phyloP scores from a whole-genome alignment of 495 filamentous ascomycete genomes.

The Pyrenopolyporus hunteri region DNA sequence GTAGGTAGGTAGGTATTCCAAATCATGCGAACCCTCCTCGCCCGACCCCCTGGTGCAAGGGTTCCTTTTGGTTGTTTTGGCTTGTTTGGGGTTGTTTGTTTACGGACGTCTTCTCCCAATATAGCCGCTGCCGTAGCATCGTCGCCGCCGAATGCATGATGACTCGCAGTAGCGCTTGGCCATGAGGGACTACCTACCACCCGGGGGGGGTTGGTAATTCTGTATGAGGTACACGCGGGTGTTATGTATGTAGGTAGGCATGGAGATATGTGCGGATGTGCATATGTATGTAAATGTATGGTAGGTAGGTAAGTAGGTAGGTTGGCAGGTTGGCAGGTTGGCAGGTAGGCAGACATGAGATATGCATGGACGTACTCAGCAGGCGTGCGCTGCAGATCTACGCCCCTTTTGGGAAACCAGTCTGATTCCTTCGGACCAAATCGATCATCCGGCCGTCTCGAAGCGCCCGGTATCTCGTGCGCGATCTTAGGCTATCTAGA shows the following conservation, averaged over 20 bases:
- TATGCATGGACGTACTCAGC: conserved; percentile 10
- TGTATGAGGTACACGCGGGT: too few relatives aligned
- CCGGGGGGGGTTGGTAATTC: too few relatives aligned
- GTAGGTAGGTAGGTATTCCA: conserved; percentile 16
- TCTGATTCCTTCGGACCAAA: conserved; percentile 27
- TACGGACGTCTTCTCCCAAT: conserved; percentile 14
- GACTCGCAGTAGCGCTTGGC: conserved; percentile 32
- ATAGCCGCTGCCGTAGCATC: conserved; percentile 19
- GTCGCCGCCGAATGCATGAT: conserved; percentile 26
- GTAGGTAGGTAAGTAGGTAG: too few relatives aligned
- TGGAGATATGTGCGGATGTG: too few relatives aligned
- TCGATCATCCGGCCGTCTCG: too few relatives aligned
- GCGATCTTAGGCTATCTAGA: conserved; percentile 16
- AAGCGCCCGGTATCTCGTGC: conserved; percentile 7
- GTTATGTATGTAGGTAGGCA: too few relatives aligned
- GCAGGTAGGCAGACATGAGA: too few relatives aligned
- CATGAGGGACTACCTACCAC: conserved; percentile 9
- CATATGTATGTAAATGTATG: too few relatives aligned
- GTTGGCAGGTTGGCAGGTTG: too few relatives aligned
- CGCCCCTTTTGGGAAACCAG: conserved; percentile 14
- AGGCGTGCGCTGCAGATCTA: conserved; percentile 19
- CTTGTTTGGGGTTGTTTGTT: conserved; percentile 20
- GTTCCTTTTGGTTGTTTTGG: not conserved
- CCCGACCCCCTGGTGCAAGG: not conserved
- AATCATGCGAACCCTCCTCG: conserved; percentile 21